A percentile compares a stretch with the other conserved stretches of the same genome.
phyloP scores from a whole-genome alignment of 1,139 yeast genomes.

The Taphrina flavorubra region DNA sequence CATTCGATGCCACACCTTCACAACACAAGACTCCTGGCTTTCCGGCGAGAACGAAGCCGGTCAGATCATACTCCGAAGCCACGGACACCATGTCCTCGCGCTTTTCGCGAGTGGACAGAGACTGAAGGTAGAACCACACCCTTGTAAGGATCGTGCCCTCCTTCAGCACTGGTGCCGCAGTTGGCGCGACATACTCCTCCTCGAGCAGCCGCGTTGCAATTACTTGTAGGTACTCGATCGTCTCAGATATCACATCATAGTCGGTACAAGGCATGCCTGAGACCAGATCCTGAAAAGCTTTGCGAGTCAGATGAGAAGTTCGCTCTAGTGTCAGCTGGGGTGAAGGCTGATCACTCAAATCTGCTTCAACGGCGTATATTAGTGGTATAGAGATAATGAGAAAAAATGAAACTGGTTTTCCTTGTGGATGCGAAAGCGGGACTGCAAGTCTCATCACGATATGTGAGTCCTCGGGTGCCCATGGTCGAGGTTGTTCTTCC shows the following conservation, averaged over 20 bases:
- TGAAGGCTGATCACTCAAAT: background rate
- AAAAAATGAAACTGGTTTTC: background rate
- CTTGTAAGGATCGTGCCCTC: constrained; percentile 11
- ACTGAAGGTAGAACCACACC: constrained; percentile 39
- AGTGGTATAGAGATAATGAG: constrained; percentile 1
- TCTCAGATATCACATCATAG: constrained; percentile 2
- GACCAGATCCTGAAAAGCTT: constrained; percentile 9
- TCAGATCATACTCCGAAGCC: constrained; percentile 32
- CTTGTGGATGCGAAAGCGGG: background rate
- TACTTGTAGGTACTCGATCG: constrained; percentile 13
- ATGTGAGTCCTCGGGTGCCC: background rate
- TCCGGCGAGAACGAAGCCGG: constrained; percentile 41
- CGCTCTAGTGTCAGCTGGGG: constrained; percentile 2
- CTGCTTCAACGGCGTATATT: background rate
- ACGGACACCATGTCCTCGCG: constrained; percentile 25
- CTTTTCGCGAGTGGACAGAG: constrained; percentile 38
- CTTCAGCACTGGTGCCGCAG: background rate
- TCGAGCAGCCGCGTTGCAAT: background rate
- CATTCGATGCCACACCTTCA: constrained; percentile 21
- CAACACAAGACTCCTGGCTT: constrained; percentile 39
- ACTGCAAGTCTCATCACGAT: constrained; percentile 9
- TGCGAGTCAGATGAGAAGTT: constrained; percentile 18
- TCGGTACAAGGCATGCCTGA: constrained; percentile 9
- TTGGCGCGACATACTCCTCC: background rate
- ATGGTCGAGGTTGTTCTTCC: background rate